Evolutionary conservation across 306 rosid species (phyloP).

Genomic region (Cicer yamashitae): DNA sequence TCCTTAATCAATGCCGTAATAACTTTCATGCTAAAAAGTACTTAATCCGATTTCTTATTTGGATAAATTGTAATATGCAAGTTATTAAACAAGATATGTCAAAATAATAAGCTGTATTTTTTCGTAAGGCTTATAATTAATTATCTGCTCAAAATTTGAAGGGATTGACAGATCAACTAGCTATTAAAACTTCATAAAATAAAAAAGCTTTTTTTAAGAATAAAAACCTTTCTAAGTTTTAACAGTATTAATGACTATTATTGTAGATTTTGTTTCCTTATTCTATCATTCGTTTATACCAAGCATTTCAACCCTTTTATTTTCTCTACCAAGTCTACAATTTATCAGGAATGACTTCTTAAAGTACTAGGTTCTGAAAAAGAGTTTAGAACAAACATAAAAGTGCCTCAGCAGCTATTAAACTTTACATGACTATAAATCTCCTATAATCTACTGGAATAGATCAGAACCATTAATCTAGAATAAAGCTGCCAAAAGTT

Average conservation of each 20-base stretch:
- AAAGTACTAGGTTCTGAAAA: not conserved
- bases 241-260: not conserved
- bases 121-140: no score
- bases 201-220: no score
- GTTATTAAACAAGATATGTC: no score
- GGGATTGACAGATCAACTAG: not conserved
- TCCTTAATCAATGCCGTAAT: not conserved
- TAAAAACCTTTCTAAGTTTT: no score
- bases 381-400: not conserved
- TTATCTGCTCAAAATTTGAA: not conserved
- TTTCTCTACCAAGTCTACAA: not conserved
- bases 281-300: not conserved
- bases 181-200: not conserved
- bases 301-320: not conserved
- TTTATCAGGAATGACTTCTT: not conserved
- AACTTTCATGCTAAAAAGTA: no score
- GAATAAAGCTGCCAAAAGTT: not conserved
- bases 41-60: no score
- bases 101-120: no score
- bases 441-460: not conserved
- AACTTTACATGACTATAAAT: not conserved
- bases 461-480: not conserved
- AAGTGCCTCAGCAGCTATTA: not conserved
- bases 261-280: not conserved
- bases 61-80: no score